Evolutionary conservation across 768 basidiomycete genomes (phyloP).

Genomic region (Lactarius evosmus): DNA sequence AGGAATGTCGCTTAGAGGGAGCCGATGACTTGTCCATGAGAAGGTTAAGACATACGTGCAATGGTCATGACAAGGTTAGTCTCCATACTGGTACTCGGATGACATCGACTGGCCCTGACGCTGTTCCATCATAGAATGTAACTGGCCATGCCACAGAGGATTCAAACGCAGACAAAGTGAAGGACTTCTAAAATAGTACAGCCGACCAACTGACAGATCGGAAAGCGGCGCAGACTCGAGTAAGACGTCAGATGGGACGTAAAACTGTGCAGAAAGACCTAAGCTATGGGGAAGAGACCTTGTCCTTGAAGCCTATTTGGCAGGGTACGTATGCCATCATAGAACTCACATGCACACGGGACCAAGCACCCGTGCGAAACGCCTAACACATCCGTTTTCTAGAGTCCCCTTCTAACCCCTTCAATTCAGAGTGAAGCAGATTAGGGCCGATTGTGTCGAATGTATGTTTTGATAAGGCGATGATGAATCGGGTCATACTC

Average conservation of each 20-base stretch:
- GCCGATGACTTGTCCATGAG: conserved; percentile 2
- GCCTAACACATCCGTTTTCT: background rate
- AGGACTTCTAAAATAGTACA: conserved; percentile 7
- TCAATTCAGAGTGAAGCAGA: background rate
- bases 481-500: background rate
- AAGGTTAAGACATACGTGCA: conserved; percentile 2
- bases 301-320: conserved; percentile 18
- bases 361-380: background rate
- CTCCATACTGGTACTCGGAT: background rate
- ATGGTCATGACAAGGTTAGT: background rate
- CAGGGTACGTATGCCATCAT: conserved; percentile 4
- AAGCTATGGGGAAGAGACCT: background rate
- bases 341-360: background rate
- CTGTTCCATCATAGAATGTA: conserved; percentile 5
- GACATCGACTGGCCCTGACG: conserved; percentile 14
- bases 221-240: conserved; percentile 3
- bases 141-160: background rate
- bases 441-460: background rate
- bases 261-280: conserved; percentile 5
- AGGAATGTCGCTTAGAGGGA: conserved; percentile 1
- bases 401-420: background rate
- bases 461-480: conserved; percentile 7
- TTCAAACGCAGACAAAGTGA: conserved; percentile 9
- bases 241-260: conserved; percentile 9
- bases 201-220: conserved; percentile 12